A percentile compares a stretch with the other conserved stretches of the same genome.
phyloP scores from a whole-genome alignment of 495 filamentous ascomycete genomes.

The Annulohypoxylon maeteangense region DNA sequence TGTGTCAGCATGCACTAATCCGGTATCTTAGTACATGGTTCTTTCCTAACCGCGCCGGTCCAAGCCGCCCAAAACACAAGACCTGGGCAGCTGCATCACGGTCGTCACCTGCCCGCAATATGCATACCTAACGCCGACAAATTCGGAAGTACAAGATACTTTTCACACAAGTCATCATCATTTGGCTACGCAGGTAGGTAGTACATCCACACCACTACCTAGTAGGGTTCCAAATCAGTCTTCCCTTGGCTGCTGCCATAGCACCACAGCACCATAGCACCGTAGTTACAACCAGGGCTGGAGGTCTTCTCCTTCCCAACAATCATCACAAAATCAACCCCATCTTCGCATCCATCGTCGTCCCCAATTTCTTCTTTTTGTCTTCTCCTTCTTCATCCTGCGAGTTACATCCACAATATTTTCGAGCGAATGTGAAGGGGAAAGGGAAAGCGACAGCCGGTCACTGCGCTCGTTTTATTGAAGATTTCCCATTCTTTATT shows the following conservation, averaged over 20 bases:
- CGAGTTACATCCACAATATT: conserved; percentile 4
- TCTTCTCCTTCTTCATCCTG: conserved; percentile 11
- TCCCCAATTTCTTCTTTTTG: not conserved
- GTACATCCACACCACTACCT: conserved; percentile 9
- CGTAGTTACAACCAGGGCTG: not conserved
- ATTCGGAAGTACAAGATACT: not conserved
- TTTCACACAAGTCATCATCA: not conserved
- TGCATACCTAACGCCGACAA: not conserved
- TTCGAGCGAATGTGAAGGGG: not conserved
- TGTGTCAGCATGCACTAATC: not conserved
- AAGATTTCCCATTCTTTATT: not conserved
- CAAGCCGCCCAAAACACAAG: conserved; percentile 8
- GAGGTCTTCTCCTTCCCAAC: not conserved
- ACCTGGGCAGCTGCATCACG: conserved; percentile 17
- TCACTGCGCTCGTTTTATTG: conserved; percentile 10
- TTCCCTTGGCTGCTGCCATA: not conserved
- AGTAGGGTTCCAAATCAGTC: not conserved
- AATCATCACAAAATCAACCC: conserved; percentile 1
- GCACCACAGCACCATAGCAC: not conserved
- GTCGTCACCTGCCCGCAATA: conserved; percentile 14
- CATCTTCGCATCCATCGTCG: conserved; percentile 26
- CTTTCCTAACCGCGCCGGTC: conserved; percentile 1
- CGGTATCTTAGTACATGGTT: not conserved
- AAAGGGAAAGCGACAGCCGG: conserved; percentile 5
- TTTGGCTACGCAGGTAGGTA: not conserved